Evolutionary conservation across 78 protist genomes (phyloP).

Genomic region (Pelomyxa schiedti): DNA sequence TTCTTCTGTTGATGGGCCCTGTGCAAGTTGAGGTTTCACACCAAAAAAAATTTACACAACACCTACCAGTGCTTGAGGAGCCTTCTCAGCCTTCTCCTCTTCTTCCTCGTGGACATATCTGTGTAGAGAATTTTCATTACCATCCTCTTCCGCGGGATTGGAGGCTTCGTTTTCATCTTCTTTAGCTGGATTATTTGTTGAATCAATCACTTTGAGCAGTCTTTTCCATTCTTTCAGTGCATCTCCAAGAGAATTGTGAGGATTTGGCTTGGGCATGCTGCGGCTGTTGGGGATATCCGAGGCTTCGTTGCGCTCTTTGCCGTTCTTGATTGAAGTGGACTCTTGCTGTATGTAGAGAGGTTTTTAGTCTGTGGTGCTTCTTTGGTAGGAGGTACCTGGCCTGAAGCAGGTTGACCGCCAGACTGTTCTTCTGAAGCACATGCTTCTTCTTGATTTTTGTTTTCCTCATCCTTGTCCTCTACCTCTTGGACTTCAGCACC

Average conservation of each 20-base stretch:
- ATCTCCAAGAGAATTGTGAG: slow-evolving; percentile 57
- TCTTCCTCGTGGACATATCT: no score
- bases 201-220: slow-evolving; percentile 16
- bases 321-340: not conserved
- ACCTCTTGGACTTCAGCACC: slow-evolving; percentile 36
- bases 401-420: no score
- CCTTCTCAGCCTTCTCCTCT: slow-evolving; percentile 6
- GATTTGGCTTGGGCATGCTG: slow-evolving; percentile 41
- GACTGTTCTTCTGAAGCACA: not conserved
- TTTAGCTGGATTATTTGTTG: not conserved
- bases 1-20: slow-evolving; percentile 36
- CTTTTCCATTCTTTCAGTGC: slow-evolving; percentile 39
- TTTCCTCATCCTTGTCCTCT: slow-evolving; percentile 46
- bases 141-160: not conserved
- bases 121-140: not conserved
- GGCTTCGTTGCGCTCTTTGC: slow-evolving; percentile 14
- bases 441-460: slow-evolving; percentile 18
- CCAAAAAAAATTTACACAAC: slow-evolving; percentile 4
- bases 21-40: not conserved
- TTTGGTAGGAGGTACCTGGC: not conserved
- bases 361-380: not conserved
- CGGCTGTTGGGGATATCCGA: slow-evolving; percentile 4
- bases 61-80: slow-evolving; percentile 40
- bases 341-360: not conserved
- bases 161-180: not conserved